These are phyloP conservation scores for Nakazawaea populi DNA, from an alignment of 805 yeast species.

Conservation along the genomic window DNA sequence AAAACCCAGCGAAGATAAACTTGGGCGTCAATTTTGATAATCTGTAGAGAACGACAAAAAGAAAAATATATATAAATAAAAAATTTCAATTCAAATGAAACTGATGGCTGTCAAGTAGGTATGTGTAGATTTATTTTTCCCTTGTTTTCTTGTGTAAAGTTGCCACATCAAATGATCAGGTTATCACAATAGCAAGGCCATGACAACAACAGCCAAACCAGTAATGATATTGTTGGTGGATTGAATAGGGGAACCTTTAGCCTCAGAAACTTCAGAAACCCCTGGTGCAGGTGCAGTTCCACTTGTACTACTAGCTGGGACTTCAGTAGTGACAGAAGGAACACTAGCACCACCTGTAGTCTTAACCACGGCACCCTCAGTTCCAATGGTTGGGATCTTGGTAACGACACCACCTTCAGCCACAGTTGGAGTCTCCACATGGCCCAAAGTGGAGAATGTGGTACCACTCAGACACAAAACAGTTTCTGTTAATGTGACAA, in stretches of 20 bases:
- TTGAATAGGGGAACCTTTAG: neutral
- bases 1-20: too few relatives aligned
- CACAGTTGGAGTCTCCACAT: slow-evolving; percentile 7
- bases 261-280: neutral
- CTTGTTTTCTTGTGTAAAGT: too few relatives aligned
- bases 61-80: too few relatives aligned
- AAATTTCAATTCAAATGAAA: too few relatives aligned
- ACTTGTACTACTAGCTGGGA: neutral
- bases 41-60: too few relatives aligned
- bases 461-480: slow-evolving; percentile 5
- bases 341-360: slow-evolving; percentile 1
- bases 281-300: neutral
- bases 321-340: neutral
- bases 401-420: too few relatives aligned
- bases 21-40: too few relatives aligned
- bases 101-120: too few relatives aligned
- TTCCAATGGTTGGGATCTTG: too few relatives aligned
- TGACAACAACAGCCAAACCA: neutral
- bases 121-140: too few relatives aligned
- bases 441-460: neutral
- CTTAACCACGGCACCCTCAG: too few relatives aligned
- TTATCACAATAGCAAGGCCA: neutral
- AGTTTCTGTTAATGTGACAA: slow-evolving; percentile 14
- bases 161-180: too few relatives aligned
- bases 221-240: neutral